Evolutionary conservation across 2,329 filamentous ascomycete species (phyloP).

Genomic region (Chrysosphaeria jannelii): DNA sequence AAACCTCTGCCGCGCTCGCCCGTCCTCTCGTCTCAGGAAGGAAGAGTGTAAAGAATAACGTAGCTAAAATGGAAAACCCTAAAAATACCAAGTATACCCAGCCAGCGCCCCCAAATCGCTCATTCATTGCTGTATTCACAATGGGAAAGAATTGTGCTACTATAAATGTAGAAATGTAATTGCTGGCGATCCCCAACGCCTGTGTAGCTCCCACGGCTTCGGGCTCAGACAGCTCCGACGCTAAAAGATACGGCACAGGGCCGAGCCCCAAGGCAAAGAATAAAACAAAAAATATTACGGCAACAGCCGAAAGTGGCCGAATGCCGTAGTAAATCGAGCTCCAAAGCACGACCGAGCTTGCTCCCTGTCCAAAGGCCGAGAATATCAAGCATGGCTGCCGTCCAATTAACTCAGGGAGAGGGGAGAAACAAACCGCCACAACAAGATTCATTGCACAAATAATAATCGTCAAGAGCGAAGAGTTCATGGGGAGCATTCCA

Average conservation of each 20-base stretch:
- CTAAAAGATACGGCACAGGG: slow-evolving; percentile 80
- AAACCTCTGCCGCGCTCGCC: slow-evolving; percentile 65
- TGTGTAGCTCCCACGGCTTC: slow-evolving; percentile 82
- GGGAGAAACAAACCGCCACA: slow-evolving; percentile 54
- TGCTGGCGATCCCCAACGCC: slow-evolving; percentile 60
- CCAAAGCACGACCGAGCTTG: slow-evolving; percentile 45
- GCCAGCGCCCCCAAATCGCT: slow-evolving; percentile 32
- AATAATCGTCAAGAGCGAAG: slow-evolving; percentile 56
- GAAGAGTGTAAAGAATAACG: slow-evolving; percentile 40
- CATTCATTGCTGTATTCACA: slow-evolving; percentile 42
- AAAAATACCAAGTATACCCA: slow-evolving; percentile 87
- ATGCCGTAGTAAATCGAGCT: slow-evolving; percentile 46
- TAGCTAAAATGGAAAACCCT: too few relatives aligned
- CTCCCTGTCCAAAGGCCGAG: slow-evolving; percentile 63
- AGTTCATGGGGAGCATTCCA: slow-evolving; percentile 51
- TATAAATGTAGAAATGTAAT: slow-evolving; percentile 71
- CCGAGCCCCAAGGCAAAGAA: slow-evolving; percentile 79
- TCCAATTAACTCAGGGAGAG: slow-evolving; percentile 62
- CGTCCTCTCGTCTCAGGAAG: slow-evolving; percentile 81
- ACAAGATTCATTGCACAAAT: slow-evolving; percentile 69
- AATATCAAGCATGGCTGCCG: slow-evolving; percentile 61
- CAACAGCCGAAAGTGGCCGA: slow-evolving; percentile 48
- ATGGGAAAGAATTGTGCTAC: slow-evolving; percentile 91
- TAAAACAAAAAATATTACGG: slow-evolving; percentile 60
- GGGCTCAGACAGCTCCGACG: slow-evolving; percentile 66